Conservation (phyloP, 1,139 yeast species). For the Saccharomyces hybrid region DNA sequence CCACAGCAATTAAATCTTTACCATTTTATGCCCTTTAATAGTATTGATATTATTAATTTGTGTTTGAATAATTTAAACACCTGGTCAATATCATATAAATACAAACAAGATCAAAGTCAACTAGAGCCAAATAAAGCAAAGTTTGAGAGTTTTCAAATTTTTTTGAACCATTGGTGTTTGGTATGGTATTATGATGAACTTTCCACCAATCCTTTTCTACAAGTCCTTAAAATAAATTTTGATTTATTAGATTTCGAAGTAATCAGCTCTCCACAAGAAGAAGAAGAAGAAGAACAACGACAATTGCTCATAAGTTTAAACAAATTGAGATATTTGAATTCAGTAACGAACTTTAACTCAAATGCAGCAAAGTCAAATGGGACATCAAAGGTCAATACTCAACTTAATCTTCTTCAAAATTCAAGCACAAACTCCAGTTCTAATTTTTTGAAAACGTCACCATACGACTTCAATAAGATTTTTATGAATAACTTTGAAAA, state of each 20-base stretch:
- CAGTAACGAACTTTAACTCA: not conserved
- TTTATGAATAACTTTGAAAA: not conserved
- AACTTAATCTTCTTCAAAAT: not conserved
- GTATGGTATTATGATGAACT: slow-evolving; percentile 19
- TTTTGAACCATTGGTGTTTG: slow-evolving; percentile 25
- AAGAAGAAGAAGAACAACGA: not conserved
- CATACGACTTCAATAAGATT: not conserved
- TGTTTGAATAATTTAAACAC: slow-evolving; percentile 18
- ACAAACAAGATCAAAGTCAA: slow-evolving; percentile 8
- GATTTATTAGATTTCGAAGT: not conserved
- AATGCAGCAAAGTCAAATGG: not conserved
- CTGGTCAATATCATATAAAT: slow-evolving; percentile 13
- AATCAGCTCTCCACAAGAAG: too few species aligned
- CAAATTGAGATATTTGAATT: not conserved
- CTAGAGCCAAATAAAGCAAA: slow-evolving; percentile 15
- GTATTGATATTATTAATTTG: slow-evolving; percentile 19
- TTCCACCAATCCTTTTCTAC: slow-evolving; percentile 9
- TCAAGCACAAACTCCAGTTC: not conserved
- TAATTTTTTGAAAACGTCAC: not conserved
- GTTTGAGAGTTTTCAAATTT: slow-evolving; percentile 19
- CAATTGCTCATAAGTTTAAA: not conserved
- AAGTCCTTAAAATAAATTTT: slow-evolving; percentile 10
- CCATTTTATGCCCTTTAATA: slow-evolving; percentile 26
- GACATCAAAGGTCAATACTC: not conserved
- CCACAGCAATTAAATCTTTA: slow-evolving; percentile 22